Conservation (phyloP, 176 grass and related monocot species). For the Lolium rigidum region DNA sequence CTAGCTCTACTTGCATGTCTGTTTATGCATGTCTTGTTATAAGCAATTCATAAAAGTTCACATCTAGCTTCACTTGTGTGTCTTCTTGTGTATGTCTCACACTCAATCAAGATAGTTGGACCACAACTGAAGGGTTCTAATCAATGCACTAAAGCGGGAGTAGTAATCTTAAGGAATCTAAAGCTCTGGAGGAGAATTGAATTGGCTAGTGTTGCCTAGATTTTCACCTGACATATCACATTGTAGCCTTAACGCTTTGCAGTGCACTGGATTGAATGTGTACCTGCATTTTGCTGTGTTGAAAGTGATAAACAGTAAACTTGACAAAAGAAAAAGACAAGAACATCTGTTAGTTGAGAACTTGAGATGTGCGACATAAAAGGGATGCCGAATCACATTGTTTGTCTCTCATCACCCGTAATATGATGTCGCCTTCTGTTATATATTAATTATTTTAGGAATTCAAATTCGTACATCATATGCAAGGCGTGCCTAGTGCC, state of each 20-base stretch:
- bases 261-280: neutral
- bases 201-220: constrained; percentile 28
- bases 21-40: constrained; percentile 43
- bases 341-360: neutral
- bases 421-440: no score
- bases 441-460: no score
- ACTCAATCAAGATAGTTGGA: constrained; percentile 46
- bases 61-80: constrained; percentile 1
- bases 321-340: constrained; percentile 50
- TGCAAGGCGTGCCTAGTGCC: no score
- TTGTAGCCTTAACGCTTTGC: neutral
- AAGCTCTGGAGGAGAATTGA: neutral
- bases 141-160: constrained; percentile 35
- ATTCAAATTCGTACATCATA: no score
- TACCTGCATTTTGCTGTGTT: neutral
- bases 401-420: no score
- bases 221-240: constrained; percentile 12
- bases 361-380: no score
- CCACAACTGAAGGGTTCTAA: constrained; percentile 16
- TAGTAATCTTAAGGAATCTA: constrained; percentile 31
- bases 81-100: constrained; percentile 46
- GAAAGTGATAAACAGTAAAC: neutral
- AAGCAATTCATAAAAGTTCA: constrained; percentile 24
- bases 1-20: constrained; percentile 41
- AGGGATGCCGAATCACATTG: no score